Evolutionary conservation across 768 basidiomycete species (phyloP).

Genomic region (Russula griseocarnosa): DNA sequence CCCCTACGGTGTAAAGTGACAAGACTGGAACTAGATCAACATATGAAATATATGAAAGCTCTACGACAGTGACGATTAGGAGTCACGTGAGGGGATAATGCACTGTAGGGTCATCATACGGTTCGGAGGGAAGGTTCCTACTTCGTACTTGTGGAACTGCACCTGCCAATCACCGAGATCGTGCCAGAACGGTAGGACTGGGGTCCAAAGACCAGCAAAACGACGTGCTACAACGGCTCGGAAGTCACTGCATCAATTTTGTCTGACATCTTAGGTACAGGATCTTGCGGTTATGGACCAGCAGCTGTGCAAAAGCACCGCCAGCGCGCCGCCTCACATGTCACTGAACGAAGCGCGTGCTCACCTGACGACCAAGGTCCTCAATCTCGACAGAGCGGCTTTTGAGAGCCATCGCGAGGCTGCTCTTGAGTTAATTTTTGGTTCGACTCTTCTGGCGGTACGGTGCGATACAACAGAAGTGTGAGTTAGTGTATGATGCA

Average conservation of each 20-base stretch:
- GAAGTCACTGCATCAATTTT: conserved; percentile 75
- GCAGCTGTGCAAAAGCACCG: conserved; percentile 46
- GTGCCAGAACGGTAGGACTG: conserved; percentile 75
- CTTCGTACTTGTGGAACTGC: conserved; percentile 65
- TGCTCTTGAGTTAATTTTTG: conserved; percentile 92
- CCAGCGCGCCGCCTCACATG: background rate
- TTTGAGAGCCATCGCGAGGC: conserved; percentile 92
- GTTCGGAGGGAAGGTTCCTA: no score
- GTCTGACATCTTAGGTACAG: conserved; percentile 85
- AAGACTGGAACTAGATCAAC: background rate
- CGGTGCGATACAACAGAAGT: conserved; percentile 64
- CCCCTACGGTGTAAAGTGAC: background rate
- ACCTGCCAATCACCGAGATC: conserved; percentile 65
- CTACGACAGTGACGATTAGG: background rate
- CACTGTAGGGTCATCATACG: background rate
- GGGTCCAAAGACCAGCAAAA: conserved; percentile 67
- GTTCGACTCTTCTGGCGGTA: conserved; percentile 72
- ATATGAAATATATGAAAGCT: conserved; percentile 8
- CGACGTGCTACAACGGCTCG: conserved; percentile 70
- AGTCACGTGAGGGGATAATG: background rate
- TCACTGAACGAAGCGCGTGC: conserved; percentile 17
- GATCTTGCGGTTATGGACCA: conserved; percentile 83
- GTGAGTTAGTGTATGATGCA: conserved; percentile 84
- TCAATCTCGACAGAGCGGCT: conserved; percentile 81
- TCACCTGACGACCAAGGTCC: conserved; percentile 85